Percentiles rank a stretch among this genome's conserved stretches.
Conservation (phyloP, 2,329 filamentous ascomycete genomes). For the Colletotrichum orchidophilum region DNA sequence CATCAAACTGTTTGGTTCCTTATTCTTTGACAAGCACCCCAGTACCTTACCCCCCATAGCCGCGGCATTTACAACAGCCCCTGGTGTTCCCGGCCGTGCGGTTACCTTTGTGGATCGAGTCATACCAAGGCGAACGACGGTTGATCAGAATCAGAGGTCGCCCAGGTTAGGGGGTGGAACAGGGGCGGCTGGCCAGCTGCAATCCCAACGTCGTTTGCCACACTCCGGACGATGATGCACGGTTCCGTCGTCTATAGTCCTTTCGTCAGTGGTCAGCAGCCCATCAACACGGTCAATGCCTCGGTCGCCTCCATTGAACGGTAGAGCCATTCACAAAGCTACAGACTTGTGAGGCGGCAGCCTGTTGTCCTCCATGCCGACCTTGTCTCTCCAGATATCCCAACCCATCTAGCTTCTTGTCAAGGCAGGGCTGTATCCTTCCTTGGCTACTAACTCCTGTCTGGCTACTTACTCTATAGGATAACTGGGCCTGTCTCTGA, state of each 20-base stretch:
- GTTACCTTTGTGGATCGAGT: slow-evolving; percentile 9
- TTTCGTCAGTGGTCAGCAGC: neutral
- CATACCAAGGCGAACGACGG: slow-evolving; percentile 15
- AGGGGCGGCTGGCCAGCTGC: neutral
- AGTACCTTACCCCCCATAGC: neutral
- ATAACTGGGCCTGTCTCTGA: neutral
- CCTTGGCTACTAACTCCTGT: neutral
- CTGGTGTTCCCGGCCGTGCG: slow-evolving; percentile 2
- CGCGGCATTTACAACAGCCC: neutral
- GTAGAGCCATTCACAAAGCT: neutral
- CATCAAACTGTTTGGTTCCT: neutral
- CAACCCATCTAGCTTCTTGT: neutral
- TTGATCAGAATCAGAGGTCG: slow-evolving; percentile 6
- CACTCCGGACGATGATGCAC: slow-evolving; percentile 14
- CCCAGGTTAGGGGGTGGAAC: neutral
- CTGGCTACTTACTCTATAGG: neutral
- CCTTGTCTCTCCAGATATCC: neutral
- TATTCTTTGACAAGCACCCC: neutral
- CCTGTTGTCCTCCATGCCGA: neutral
- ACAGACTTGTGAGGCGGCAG: neutral
- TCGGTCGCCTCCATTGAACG: neutral
- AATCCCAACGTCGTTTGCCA: slow-evolving; percentile 13
- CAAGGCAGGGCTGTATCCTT: neutral
- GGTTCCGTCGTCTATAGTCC: neutral
- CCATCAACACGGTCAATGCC: neutral